Percentiles rank a stretch among this genome's conserved stretches.
These are phyloP conservation scores for Epichloe glyceriae DNA, from an alignment of 2,329 filamentous ascomycete species.

Conservation along the genomic window DNA sequence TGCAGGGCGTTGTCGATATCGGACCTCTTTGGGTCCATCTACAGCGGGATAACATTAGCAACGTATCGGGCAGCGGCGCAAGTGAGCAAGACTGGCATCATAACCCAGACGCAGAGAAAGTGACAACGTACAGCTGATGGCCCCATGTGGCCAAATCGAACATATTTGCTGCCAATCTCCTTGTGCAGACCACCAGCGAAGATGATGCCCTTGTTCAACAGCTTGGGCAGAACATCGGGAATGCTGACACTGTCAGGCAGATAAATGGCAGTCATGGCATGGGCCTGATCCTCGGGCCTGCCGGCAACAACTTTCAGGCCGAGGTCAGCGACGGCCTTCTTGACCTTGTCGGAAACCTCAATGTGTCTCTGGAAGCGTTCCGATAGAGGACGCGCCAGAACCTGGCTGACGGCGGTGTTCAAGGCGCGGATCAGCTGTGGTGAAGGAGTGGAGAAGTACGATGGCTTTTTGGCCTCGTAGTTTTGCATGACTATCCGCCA, in stretches of 20 bases:
- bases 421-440: conserved; percentile 89
- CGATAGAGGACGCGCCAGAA: conserved; percentile 65
- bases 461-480: conserved; percentile 94
- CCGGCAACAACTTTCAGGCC: conserved; percentile 78
- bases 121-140: conserved; percentile 60
- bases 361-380: conserved; percentile 76
- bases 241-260: conserved; percentile 73
- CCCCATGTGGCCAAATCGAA: conserved; percentile 96
- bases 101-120: background rate
- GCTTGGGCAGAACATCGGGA: conserved; percentile 70
- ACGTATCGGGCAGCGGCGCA: background rate
- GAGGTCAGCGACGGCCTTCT: conserved; percentile 66
- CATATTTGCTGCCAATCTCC: conserved; percentile 85
- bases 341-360: conserved; percentile 70
- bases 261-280: conserved; percentile 97
- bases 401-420: conserved; percentile 77
- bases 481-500: conserved; percentile 76
- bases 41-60: background rate
- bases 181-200: conserved; percentile 95
- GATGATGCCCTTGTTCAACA: conserved; percentile 77
- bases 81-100: background rate
- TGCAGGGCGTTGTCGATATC: conserved; percentile 78
- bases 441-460: conserved; percentile 93
- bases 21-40: conserved; percentile 61
- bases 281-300: conserved; percentile 82